Percentiles rank a stretch among this genome's conserved stretches.
phyloP scores from a whole-genome alignment of 306 rosid genomes.

The Sesbania bispinosa region DNA sequence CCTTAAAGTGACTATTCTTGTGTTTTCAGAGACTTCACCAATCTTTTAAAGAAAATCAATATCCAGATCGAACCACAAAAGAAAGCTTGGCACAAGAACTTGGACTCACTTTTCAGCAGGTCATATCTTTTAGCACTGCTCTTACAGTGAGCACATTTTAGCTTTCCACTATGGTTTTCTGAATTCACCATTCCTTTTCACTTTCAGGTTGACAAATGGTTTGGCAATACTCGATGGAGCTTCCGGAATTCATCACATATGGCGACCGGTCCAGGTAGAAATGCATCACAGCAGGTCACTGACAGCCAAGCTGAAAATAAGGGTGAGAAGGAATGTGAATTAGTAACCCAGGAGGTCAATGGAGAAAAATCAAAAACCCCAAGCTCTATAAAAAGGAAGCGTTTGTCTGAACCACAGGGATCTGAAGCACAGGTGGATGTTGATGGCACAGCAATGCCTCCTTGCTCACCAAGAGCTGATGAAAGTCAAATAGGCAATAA shows the following conservation, averaged over 20 bases:
- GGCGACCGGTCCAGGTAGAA: constrained; percentile 33
- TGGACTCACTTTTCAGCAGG: constrained; percentile 70
- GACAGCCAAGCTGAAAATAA: constrained; percentile 23
- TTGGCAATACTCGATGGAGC: constrained; percentile 81
- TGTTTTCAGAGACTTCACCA: constrained; percentile 63
- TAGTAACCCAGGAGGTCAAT: constrained; percentile 22
- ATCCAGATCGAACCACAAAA: constrained; percentile 70
- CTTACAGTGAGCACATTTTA: background rate
- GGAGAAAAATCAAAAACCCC: constrained; percentile 34
- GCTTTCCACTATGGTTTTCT: background rate
- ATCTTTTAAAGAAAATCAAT: constrained; percentile 80
- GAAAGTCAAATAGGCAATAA: constrained; percentile 34
- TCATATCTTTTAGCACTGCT: constrained; percentile 29
- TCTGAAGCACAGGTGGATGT: constrained; percentile 22
- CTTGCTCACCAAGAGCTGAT: constrained; percentile 22
- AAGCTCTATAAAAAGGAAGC: constrained; percentile 59
- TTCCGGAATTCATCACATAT: constrained; percentile 40
- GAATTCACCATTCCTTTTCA: background rate
- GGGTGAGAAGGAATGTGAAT: constrained; percentile 24
- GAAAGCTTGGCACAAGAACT: constrained; percentile 80
- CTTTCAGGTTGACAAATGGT: constrained; percentile 88
- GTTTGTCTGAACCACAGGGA: constrained; percentile 41
- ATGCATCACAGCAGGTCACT: constrained; percentile 31
- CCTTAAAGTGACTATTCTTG: constrained; percentile 11
- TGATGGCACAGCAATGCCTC: constrained; percentile 16